Conservation (phyloP, 2,329 filamentous ascomycete species). For the Lasiodiplodia sp. region DNA sequence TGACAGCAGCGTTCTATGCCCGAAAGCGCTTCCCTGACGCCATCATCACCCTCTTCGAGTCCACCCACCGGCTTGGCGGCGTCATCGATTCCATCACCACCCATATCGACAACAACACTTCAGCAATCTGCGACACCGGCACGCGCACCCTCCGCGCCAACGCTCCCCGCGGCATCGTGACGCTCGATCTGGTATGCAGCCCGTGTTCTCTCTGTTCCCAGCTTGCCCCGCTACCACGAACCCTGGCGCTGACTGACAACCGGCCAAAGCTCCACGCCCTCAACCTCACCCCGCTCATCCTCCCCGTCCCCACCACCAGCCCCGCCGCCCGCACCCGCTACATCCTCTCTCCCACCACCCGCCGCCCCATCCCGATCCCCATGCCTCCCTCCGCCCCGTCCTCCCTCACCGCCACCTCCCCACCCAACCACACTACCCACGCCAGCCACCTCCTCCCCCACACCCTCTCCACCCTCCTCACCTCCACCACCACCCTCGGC, state of each 20-base stretch:
- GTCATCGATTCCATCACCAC: slow-evolving; percentile 7
- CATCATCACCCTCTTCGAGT: slow-evolving; percentile 13
- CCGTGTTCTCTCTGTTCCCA: neutral
- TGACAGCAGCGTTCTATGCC: slow-evolving; percentile 14
- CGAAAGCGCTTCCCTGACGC: slow-evolving; percentile 10
- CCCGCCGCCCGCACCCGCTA: slow-evolving; percentile 13
- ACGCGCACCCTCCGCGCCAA: slow-evolving; percentile 17
- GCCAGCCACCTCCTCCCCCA: neutral
- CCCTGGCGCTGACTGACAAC: no score
- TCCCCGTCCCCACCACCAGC: neutral
- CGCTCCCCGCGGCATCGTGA: slow-evolving; percentile 10
- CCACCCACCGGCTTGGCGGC: slow-evolving; percentile 10
- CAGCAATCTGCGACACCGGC: slow-evolving; percentile 1
- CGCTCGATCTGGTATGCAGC: slow-evolving; percentile 4
- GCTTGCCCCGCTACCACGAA: neutral
- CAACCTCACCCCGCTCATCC: neutral
- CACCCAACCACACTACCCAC: no score
- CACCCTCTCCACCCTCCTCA: neutral
- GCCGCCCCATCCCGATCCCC: neutral
- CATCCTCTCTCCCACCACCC: neutral
- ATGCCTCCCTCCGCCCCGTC: neutral
- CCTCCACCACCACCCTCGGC: no score
- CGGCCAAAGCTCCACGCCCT: slow-evolving; percentile 13
- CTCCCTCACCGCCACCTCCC: neutral
- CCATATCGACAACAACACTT: neutral